These are phyloP conservation scores for Xylaria sp. DNA, from an alignment of 2,329 filamentous ascomycete genomes.

Conservation along the genomic window DNA sequence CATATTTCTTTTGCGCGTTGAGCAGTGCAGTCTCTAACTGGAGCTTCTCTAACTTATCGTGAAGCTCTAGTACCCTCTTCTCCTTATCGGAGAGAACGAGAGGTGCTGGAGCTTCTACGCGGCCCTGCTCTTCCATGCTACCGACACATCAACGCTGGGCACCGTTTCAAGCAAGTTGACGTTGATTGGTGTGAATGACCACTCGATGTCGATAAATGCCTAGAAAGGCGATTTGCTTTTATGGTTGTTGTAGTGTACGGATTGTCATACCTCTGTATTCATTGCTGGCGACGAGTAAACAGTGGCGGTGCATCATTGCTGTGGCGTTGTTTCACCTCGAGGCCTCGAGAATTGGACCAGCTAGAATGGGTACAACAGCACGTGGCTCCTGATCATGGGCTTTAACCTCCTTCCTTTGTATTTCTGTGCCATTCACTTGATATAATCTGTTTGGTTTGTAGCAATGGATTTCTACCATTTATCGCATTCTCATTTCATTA, in stretches of 20 bases:
- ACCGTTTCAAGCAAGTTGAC: neutral
- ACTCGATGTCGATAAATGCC: neutral
- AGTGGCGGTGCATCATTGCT: slow-evolving; percentile 1
- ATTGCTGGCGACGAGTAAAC: neutral
- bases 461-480: neutral
- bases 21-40: slow-evolving; percentile 78
- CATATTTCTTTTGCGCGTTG: slow-evolving; percentile 57
- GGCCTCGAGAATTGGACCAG: neutral
- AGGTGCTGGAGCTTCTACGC: slow-evolving; percentile 47
- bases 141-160: neutral
- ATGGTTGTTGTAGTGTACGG: neutral
- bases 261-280: neutral
- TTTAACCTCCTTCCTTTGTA: too few relatives aligned
- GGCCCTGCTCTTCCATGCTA: slow-evolving; percentile 45
- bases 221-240: neutral
- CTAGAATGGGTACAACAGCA: neutral
- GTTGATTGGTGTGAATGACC: neutral
- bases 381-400: too few relatives aligned
- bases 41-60: slow-evolving; percentile 77
- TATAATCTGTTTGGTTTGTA: too few relatives aligned
- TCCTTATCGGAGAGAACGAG: slow-evolving; percentile 74
- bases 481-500: neutral
- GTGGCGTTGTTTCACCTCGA: neutral
- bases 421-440: too few relatives aligned
- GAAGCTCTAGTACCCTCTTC: slow-evolving; percentile 72